These are phyloP conservation scores for Oenanthe sinensis DNA, from an alignment of 129 eudicot genomes.

Conservation along the genomic window DNA sequence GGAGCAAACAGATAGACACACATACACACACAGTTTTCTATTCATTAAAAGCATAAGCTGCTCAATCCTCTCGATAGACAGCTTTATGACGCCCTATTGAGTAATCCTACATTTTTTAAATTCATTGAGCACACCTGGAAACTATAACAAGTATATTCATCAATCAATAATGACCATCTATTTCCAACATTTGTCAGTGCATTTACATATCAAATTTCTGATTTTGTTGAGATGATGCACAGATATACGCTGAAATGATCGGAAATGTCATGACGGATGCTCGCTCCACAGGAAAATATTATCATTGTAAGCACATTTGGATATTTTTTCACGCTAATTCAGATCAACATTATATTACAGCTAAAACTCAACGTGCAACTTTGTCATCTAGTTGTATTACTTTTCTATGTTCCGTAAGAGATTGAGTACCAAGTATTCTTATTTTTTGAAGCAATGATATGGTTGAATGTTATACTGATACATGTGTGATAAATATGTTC, in stretches of 20 bases:
- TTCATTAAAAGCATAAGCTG: not conserved
- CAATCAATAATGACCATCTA: not conserved
- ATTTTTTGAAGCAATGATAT: not conserved
- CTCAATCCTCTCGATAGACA: not conserved
- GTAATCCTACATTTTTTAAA: not conserved
- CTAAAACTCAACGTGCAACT: not conserved
- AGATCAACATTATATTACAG: not conserved
- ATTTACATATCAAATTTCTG: not conserved
- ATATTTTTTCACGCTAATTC: not conserved
- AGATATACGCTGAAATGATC: constrained; percentile 97
- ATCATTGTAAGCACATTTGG: constrained; percentile 70
- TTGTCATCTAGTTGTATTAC: not conserved
- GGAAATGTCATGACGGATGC: constrained; percentile 99
- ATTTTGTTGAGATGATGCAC: constrained; percentile 7
- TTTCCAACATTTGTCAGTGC: not conserved
- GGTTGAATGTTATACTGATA: not conserved
- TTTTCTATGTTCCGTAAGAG: not conserved
- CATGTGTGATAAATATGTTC: not conserved
- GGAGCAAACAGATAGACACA: not conserved
- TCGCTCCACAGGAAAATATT: constrained; percentile 96
- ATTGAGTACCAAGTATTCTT: not conserved
- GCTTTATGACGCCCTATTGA: not conserved
- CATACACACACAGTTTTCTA: not conserved
- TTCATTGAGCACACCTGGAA: not conserved
- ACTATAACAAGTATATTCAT: not conserved